phyloP scores from a whole-genome alignment of 768 basidiomycete genomes.

The Tulasnella sp. region DNA sequence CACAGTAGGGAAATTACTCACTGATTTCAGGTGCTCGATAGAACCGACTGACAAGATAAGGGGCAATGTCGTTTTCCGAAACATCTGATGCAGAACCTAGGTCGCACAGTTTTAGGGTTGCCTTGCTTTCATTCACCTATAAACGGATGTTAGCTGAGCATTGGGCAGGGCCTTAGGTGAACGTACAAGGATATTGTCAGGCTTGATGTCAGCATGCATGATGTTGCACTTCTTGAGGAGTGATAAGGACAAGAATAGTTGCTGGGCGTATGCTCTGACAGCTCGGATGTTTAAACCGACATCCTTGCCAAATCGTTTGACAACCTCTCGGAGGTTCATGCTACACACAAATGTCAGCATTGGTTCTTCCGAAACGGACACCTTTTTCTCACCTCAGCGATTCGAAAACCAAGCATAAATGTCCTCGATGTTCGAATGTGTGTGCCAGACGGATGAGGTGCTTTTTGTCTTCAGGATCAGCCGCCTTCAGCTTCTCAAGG shows the following conservation, averaged over 20 bases:
- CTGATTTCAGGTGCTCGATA: constrained; percentile 99
- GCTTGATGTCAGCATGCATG: constrained; percentile 99
- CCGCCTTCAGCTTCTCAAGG: constrained; percentile 75
- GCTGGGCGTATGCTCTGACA: constrained; percentile 98
- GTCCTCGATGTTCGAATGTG: constrained; percentile 96
- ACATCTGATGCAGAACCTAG: constrained; percentile 95
- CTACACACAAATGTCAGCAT: constrained; percentile 42
- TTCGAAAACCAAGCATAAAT: constrained; percentile 95
- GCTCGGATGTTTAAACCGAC: constrained; percentile 94
- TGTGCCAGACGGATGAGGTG: constrained; percentile 89
- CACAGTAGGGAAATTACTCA: constrained; percentile 41
- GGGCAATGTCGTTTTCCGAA: constrained; percentile 94
- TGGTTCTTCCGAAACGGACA: neutral
- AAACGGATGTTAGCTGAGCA: neutral
- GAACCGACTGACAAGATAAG: constrained; percentile 95
- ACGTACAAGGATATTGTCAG: constrained; percentile 91
- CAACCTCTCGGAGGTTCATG: constrained; percentile 97
- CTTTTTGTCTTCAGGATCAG: constrained; percentile 95
- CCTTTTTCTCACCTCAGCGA: constrained; percentile 66
- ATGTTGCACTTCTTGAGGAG: constrained; percentile 84
- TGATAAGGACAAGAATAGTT: constrained; percentile 84
- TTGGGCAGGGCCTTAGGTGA: neutral
- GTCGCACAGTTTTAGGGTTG: constrained; percentile 89
- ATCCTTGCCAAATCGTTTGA: constrained; percentile 97
- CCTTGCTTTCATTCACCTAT: constrained; percentile 94